Percentiles rank a stretch among this genome's conserved stretches.
These are phyloP conservation scores for Didymella pomorum DNA, from an alignment of 2,329 filamentous ascomycete species.

Conservation along the genomic window DNA sequence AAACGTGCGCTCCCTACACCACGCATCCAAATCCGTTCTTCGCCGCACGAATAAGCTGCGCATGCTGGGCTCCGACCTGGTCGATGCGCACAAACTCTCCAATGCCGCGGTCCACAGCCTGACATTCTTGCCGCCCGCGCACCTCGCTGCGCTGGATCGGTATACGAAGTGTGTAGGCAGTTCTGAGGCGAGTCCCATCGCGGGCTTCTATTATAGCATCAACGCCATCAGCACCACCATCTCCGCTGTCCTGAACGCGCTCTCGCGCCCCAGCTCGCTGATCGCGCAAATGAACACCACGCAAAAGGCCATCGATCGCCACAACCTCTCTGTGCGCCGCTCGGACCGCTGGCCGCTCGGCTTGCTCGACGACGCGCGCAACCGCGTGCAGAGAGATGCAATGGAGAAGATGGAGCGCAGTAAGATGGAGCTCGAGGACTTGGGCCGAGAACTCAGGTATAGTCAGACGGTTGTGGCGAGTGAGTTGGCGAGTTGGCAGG, in stretches of 20 bases:
- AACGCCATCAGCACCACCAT: slow-evolving; percentile 85
- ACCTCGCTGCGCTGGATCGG: slow-evolving; percentile 74
- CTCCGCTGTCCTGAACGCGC: slow-evolving; percentile 78
- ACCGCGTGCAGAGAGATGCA: slow-evolving; percentile 82
- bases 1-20: slow-evolving; percentile 84
- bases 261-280: slow-evolving; percentile 77
- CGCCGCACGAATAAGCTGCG: slow-evolving; percentile 78
- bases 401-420: slow-evolving; percentile 78
- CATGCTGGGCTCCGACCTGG: slow-evolving; percentile 71
- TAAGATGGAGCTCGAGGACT: slow-evolving; percentile 72
- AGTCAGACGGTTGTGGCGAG: slow-evolving; percentile 92
- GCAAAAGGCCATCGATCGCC: slow-evolving; percentile 79
- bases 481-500: slow-evolving; percentile 93
- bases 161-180: slow-evolving; percentile 73
- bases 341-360: slow-evolving; percentile 81
- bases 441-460: slow-evolving; percentile 85
- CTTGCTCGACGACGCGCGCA: slow-evolving; percentile 85
- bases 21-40: slow-evolving; percentile 81
- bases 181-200: slow-evolving; percentile 75
- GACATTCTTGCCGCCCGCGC: slow-evolving; percentile 71
- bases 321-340: slow-evolving; percentile 75
- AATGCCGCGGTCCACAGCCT: slow-evolving; percentile 63
- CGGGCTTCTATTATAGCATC: slow-evolving; percentile 76
- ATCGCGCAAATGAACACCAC: slow-evolving; percentile 78
- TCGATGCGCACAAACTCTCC: slow-evolving; percentile 67